Evolutionary conservation across 495 filamentous ascomycete species (phyloP).

Genomic region (Letharia lupina): DNA sequence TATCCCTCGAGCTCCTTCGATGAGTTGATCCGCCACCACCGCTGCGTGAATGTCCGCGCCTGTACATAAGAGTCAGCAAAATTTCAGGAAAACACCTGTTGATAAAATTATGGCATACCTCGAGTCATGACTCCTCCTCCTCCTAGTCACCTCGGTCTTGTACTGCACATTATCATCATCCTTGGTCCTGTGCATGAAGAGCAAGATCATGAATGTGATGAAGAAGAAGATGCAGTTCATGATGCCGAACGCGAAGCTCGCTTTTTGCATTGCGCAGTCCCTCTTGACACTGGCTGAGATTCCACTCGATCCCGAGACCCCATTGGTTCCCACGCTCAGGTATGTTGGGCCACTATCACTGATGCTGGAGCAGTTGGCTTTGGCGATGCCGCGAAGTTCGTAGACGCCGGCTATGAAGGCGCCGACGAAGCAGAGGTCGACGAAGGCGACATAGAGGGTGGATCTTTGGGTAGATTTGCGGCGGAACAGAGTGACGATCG

Average conservation of each 20-base stretch:
- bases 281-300: conserved; percentile 52
- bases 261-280: conserved; percentile 82
- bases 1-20: conserved; percentile 27
- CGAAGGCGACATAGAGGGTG: conserved; percentile 63
- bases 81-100: not conserved
- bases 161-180: conserved; percentile 31
- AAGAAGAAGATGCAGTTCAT: conserved; percentile 82
- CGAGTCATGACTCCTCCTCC: conserved; percentile 38
- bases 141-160: conserved; percentile 34
- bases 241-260: conserved; percentile 75
- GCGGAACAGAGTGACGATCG: conserved; percentile 68
- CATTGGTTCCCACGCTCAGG: conserved; percentile 53
- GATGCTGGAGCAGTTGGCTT: conserved; percentile 56
- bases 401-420: conserved; percentile 81
- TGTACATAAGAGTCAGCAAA: conserved; percentile 7
- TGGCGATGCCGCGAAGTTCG: conserved; percentile 60
- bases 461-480: conserved; percentile 65
- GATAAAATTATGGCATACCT: conserved; percentile 15
- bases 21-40: conserved; percentile 22
- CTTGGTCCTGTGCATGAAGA: conserved; percentile 45
- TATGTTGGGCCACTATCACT: conserved; percentile 37
- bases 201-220: conserved; percentile 56
- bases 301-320: conserved; percentile 37
- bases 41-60: conserved; percentile 28
- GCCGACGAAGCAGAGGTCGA: conserved; percentile 78